Percentiles rank a stretch among this genome's conserved stretches.
These are phyloP conservation scores for Nemania sp. DNA, from an alignment of 2,329 filamentous ascomycete species.

Conservation along the genomic window DNA sequence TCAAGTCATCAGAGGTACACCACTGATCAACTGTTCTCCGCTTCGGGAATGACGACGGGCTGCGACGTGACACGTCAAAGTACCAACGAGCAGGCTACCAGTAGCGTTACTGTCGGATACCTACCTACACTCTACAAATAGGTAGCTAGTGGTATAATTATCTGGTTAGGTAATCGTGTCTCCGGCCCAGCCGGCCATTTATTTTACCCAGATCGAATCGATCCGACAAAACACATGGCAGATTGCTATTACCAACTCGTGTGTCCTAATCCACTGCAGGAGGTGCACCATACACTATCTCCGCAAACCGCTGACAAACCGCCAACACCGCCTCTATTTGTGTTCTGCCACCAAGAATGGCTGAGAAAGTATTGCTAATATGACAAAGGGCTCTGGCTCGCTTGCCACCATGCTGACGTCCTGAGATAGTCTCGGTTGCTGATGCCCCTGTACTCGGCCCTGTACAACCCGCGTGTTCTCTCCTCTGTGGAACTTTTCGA, in stretches of 20 bases:
- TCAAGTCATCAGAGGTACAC: not conserved
- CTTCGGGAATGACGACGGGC: not conserved
- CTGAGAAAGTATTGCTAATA: conserved; percentile 22
- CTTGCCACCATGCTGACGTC: conserved; percentile 7
- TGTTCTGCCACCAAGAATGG: conserved; percentile 4
- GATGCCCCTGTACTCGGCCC: not conserved
- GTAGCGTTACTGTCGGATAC: too few species aligned
- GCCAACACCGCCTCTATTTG: not conserved
- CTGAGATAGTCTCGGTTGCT: conserved; percentile 14
- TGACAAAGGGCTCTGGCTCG: not conserved
- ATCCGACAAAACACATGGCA: not conserved
- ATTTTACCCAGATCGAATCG: not conserved
- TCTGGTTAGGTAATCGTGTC: not conserved
- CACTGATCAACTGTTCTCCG: too few species aligned
- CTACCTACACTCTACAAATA: too few species aligned
- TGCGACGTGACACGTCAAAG: conserved; percentile 7
- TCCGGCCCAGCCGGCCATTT: not conserved
- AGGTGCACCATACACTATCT: too few species aligned
- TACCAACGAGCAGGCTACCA: too few species aligned
- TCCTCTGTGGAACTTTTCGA: not conserved
- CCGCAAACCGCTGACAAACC: conserved; percentile 5
- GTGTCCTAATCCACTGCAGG: not conserved
- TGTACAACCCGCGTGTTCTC: not conserved
- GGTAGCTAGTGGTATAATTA: too few species aligned
- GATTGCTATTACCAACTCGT: not conserved